Base-by-base conservation (phyloP, 768 basidiomycete genomes). In the Suillus hirtellus region DNA sequence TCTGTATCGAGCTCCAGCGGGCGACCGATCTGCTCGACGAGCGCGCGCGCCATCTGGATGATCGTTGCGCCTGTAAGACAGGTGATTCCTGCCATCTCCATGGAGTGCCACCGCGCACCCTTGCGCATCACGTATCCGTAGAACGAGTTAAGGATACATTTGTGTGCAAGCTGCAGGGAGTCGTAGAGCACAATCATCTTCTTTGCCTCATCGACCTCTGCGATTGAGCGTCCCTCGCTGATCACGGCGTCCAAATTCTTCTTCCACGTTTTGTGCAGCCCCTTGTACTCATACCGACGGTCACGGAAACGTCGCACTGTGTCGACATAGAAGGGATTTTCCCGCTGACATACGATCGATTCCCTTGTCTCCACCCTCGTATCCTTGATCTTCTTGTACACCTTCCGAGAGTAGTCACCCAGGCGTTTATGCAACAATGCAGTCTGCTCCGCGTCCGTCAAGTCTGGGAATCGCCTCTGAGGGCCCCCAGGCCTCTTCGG, bases 81-180 rank as follows among this genome's bases (percentile, higher is more conserved):
- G 12, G 97, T 99, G 66, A 99, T 98, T 8, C 97, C 97, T 1
- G 97, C 97, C 97, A 99, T 99, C 80, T 99, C 97, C 97, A 99
- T 98, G 35, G 96, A 99, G 75, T 98, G 96, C 97, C 97, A 99
- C 37, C 97, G 82, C 19, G 97, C 97, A 60, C 97, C 97, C 74
- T 99, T 99, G 46, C 97, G 88, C 97, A 99, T 99, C 73, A 99
- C 96, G 70, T 99, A 99, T 42, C 97, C 97, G 73, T 99, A 99
- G 83, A 99, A 99, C 3, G 97, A 99, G 81, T 99, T 99, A 67
- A 99, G 86, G 73, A 99, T 99, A 72, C 96, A 98, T 80, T 99
- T 99, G 84, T 99, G 97, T 4, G 97, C 97, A 34, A 99, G 89
- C 75, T 99, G 97, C 40, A 99, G 84, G 4, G 97, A 99, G 75